Base-by-base conservation (phyloP, 257 asterid genomes). In the Solanum bulbocastanum region DNA sequence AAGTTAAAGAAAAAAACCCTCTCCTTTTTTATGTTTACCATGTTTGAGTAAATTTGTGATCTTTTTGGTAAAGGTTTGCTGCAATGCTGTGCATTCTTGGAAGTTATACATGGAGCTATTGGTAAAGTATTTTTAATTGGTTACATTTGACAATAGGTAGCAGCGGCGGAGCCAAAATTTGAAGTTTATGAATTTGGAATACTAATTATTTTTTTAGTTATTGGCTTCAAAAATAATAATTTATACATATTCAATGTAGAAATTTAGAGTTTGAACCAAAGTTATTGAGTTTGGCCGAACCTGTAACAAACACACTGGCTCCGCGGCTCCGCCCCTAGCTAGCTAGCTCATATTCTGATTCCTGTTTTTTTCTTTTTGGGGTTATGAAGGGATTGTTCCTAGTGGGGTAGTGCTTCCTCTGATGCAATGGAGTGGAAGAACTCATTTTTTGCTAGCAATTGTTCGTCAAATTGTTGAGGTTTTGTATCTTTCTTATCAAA, bases 381-480 rank as follows among this genome's bases (percentile, higher is more conserved):
- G 69, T 73, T 84, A 85, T 89, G 81, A 87, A 97, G 99, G 99
- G 91, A 92, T 96, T 91, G 98, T 95, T 92, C 98, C 99, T 4
- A 97, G 96, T 92, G 99, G 98, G 39, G 86, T 90, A 73, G 39
- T 95, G 87, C 91, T 96, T 88, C 98, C 99, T 85, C 91, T 97
- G 92, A 90, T 96, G 98, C 99, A 97, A 90, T 96, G 99, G 99
- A 98, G 96, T 89, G 99, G 99, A 89, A 93, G 97, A 93, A 93
- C 92, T 88, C 98, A 97, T 91, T 96, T 95, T 88, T 89, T 97
- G 91, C 91, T 95, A 58, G 99, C 98, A 85, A 68, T 96, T 91
- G 95, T 95, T 86, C 90, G 89, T 40, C 87, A 87, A 44, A 91
- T 97, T 87, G 81, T 44, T 2, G 97, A 94, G 99, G 99, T 96